A percentile compares a stretch with the other conserved stretches of the same genome.
These are phyloP conservation scores for Beauveria brongniartii DNA, from an alignment of 2,329 filamentous ascomycete species.

Conservation along the genomic window DNA sequence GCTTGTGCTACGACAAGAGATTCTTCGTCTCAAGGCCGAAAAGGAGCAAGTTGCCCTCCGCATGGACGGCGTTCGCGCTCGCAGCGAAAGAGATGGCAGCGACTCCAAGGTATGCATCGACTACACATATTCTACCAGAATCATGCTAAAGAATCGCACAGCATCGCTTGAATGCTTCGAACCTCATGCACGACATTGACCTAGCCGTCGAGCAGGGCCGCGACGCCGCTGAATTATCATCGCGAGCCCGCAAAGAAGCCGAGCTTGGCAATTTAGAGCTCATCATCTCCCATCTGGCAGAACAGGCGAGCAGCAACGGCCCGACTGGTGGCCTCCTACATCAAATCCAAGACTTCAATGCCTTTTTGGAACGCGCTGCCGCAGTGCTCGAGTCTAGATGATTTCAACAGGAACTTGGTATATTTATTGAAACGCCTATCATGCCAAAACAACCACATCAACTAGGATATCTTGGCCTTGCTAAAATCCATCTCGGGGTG, in stretches of 20 bases:
- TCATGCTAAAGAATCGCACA: conserved; percentile 13
- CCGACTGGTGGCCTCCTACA: conserved; percentile 44
- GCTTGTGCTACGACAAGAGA: conserved; percentile 48
- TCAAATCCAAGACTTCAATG: conserved; percentile 54
- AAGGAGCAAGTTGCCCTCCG: conserved; percentile 53
- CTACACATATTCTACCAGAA: too few relatives aligned
- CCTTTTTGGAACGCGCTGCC: conserved; percentile 54
- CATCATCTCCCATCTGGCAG: conserved; percentile 44
- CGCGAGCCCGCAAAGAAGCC: conserved; percentile 38
- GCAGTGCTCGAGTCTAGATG: conserved; percentile 43
- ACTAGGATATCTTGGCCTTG: conserved; percentile 57
- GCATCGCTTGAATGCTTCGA: conserved; percentile 46
- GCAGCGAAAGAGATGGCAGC: conserved; percentile 40
- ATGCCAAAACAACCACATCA: background rate
- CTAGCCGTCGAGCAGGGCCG: conserved; percentile 45
- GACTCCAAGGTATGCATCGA: conserved; percentile 43
- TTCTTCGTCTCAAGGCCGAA: conserved; percentile 50
- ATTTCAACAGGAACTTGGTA: conserved; percentile 13
- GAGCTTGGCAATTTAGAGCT: conserved; percentile 51
- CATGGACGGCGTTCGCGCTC: conserved; percentile 53
- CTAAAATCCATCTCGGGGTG: conserved; percentile 66
- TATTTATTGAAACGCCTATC: background rate
- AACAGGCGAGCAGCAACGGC: conserved; percentile 42
- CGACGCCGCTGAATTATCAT: conserved; percentile 38
- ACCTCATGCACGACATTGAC: conserved; percentile 54